phyloP scores from a whole-genome alignment of 139 green algal species.

The Edaphochlamys debaryana region DNA sequence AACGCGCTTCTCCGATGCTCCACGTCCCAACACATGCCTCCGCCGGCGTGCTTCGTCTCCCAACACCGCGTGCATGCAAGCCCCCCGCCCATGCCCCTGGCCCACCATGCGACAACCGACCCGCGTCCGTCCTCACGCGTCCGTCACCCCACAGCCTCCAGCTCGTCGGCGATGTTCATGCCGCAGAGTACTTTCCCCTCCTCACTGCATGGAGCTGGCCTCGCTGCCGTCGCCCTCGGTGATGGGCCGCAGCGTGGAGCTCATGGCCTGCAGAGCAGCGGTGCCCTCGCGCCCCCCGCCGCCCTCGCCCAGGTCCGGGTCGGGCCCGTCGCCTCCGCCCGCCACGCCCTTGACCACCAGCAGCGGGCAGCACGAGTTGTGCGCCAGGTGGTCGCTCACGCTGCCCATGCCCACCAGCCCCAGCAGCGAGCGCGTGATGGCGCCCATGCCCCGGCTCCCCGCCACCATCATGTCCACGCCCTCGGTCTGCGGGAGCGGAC shows the following conservation, averaged over 20 bases:
- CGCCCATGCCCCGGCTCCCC: slow-evolving; percentile 69
- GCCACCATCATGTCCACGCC: slow-evolving; percentile 55
- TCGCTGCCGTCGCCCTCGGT: slow-evolving; percentile 41
- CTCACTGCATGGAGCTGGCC: slow-evolving; percentile 42
- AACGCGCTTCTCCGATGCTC: too few species aligned
- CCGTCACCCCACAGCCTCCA: too few species aligned
- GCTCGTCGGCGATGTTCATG: not conserved
- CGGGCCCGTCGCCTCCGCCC: slow-evolving; percentile 5
- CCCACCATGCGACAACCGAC: too few species aligned
- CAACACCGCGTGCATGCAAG: too few species aligned
- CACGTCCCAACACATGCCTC: too few species aligned
- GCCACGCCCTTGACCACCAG: slow-evolving; percentile 53
- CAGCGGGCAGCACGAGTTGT: slow-evolving; percentile 63
- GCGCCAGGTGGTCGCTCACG: slow-evolving; percentile 66
- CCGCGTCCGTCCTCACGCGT: too few species aligned
- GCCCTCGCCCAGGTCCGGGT: not conserved
- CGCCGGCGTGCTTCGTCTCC: too few species aligned
- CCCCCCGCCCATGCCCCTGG: too few species aligned
- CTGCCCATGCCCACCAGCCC: slow-evolving; percentile 69
- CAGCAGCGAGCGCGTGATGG: slow-evolving; percentile 65
- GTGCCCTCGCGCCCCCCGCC: not conserved
- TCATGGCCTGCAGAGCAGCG: not conserved
- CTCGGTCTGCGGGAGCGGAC: slow-evolving; percentile 24
- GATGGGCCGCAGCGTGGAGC: slow-evolving; percentile 28
- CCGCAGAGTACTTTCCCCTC: too few species aligned